Percentiles rank a stretch among this genome's conserved stretches.
These are phyloP conservation scores for Boletales sp. DNA, from an alignment of 768 basidiomycete genomes.

Conservation along the genomic window DNA sequence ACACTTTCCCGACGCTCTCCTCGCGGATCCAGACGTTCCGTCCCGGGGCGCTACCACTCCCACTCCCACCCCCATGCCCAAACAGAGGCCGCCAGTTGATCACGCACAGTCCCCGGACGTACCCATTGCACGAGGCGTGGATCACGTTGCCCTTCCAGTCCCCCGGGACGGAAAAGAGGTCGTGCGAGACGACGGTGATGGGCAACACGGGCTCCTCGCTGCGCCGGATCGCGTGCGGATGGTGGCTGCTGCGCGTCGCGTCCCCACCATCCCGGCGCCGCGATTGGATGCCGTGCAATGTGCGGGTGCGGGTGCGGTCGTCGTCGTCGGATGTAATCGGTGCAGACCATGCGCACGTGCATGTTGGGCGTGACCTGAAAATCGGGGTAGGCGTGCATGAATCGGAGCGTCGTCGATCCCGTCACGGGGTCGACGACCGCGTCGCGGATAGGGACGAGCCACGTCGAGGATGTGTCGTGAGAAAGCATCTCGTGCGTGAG, in stretches of 20 bases:
- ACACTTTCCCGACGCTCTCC: background rate
- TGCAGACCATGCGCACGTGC: conserved; percentile 11
- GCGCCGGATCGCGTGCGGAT: background rate
- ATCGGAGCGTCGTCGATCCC: conserved; percentile 17
- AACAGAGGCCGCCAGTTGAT: background rate
- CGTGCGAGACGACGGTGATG: conserved; percentile 8
- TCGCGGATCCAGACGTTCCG: too few relatives aligned
- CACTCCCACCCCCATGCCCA: background rate
- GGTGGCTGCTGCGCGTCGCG: too few relatives aligned
- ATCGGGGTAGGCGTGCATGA: conserved; percentile 12
- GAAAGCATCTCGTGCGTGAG: conserved; percentile 17
- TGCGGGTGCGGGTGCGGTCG: background rate
- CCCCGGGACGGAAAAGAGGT: conserved; percentile 7
- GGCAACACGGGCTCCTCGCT: conserved; percentile 4
- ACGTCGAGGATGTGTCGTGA: conserved; percentile 6
- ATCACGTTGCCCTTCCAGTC: conserved; percentile 13
- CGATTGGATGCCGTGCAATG: too few relatives aligned
- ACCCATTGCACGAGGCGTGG: conserved; percentile 12
- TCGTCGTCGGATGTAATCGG: conserved; percentile 8
- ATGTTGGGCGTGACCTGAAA: background rate
- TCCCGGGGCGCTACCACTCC: too few relatives aligned
- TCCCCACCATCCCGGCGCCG: too few relatives aligned
- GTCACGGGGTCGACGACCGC: conserved; percentile 7
- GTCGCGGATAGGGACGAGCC: conserved; percentile 13
- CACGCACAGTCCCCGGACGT: conserved; percentile 10